phyloP scores from a whole-genome alignment of 345 rosid species.

The Jatropha curcas region DNA sequence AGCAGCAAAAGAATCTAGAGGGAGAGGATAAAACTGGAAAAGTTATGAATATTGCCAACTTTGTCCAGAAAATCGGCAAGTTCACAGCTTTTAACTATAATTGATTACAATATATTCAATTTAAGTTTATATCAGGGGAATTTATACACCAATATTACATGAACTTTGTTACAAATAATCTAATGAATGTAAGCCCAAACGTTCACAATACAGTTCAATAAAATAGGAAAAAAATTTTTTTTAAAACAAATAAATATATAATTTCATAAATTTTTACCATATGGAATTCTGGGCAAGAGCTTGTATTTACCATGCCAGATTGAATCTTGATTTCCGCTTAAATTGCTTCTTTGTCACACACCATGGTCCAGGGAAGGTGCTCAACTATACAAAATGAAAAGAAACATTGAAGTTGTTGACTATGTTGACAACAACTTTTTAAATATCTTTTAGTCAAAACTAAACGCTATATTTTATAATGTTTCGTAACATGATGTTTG shows the following conservation, averaged over 20 bases:
- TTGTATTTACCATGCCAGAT: conserved; percentile 48
- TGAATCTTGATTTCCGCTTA: conserved; percentile 57
- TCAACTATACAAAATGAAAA: conserved; percentile 52
- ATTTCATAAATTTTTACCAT: neutral
- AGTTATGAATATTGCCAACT: no score
- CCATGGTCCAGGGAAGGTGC: conserved; percentile 82
- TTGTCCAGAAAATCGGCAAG: no score
- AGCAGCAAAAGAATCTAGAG: no score
- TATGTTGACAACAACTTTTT: no score
- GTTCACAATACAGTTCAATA: neutral
- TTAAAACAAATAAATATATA: neutral
- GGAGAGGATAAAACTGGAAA: no score
- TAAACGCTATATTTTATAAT: no score
- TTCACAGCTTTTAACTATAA: no score
- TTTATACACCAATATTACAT: neutral
- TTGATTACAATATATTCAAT: neutral
- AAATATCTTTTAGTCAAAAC: no score
- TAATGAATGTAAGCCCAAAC: neutral
- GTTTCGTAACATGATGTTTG: no score
- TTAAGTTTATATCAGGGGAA: neutral
- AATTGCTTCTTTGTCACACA: conserved; percentile 75
- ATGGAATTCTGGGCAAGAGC: neutral
- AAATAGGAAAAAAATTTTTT: neutral
- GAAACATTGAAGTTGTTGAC: no score
- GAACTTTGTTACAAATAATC: no score